phyloP scores from a whole-genome alignment of 106 monocot genomes.

The Triglochin maritima region DNA sequence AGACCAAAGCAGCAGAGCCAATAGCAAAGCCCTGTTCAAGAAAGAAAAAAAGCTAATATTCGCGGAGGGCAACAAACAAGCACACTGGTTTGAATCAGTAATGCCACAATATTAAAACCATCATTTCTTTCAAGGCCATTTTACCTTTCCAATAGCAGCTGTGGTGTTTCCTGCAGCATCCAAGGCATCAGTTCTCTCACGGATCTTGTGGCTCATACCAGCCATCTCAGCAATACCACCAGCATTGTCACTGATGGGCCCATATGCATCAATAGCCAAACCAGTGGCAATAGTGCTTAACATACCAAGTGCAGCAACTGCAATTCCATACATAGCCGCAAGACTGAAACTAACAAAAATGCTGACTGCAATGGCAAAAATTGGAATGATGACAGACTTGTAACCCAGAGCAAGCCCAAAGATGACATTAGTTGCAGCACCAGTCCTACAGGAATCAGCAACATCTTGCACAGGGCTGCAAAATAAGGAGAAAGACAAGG shows the following conservation, averaged over 20 bases:
- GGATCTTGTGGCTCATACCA: slow-evolving; percentile 28
- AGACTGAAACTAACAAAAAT: slow-evolving; percentile 31
- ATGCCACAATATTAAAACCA: neutral
- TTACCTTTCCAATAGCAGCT: slow-evolving; percentile 28
- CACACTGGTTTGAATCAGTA: no score
- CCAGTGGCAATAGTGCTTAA: slow-evolving; percentile 29
- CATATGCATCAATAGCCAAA: slow-evolving; percentile 29
- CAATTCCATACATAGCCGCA: slow-evolving; percentile 30
- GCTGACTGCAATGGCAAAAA: slow-evolving; percentile 25
- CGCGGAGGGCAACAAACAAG: no score
- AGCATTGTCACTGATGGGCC: slow-evolving; percentile 29
- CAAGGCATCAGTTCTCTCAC: slow-evolving; percentile 26
- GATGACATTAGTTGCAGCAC: slow-evolving; percentile 30
- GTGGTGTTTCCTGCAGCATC: slow-evolving; percentile 31
- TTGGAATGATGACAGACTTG: slow-evolving; percentile 25
- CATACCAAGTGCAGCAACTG: slow-evolving; percentile 29
- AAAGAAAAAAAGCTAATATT: no score
- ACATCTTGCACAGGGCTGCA: slow-evolving; percentile 29
- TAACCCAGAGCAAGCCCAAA: slow-evolving; percentile 28
- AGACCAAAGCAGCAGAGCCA: slow-evolving; percentile 38
- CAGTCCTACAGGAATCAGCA: slow-evolving; percentile 26
- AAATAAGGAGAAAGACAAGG: neutral
- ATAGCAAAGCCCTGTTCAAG: slow-evolving; percentile 47
- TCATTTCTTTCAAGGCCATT: neutral
- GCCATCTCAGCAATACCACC: slow-evolving; percentile 33